Conservation (phyloP, 208 protist species). For the Angomonas ambiguus region DNA sequence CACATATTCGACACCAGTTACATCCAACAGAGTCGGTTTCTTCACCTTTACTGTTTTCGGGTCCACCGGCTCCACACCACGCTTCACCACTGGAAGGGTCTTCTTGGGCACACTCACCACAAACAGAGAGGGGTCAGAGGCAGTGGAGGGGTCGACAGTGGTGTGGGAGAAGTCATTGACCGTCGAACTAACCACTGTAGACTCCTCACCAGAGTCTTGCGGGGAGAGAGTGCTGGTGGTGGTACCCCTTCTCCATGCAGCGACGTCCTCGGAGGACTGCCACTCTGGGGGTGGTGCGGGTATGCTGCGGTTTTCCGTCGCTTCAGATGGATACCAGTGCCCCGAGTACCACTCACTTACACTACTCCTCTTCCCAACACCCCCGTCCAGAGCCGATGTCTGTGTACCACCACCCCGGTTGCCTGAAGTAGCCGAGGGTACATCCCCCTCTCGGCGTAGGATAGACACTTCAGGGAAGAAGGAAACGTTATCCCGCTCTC, state of each 20-base stretch:
- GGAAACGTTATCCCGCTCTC: not conserved
- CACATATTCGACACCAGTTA: constrained; percentile 22
- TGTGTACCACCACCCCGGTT: not conserved
- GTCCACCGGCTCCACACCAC: not conserved
- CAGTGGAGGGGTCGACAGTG: not conserved
- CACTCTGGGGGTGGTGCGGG: not conserved
- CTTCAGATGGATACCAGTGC: too few relatives aligned
- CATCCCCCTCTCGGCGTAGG: not conserved
- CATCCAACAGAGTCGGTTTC: constrained; percentile 19
- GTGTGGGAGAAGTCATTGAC: not conserved
- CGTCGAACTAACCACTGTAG: too few relatives aligned
- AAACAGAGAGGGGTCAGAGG: not conserved
- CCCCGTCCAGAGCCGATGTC: not conserved
- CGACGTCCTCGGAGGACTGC: not conserved
- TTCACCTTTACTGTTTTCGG: not conserved
- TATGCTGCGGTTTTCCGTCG: not conserved
- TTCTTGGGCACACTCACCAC: not conserved
- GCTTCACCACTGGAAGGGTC: not conserved
- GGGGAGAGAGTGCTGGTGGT: not conserved
- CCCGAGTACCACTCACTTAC: not conserved
- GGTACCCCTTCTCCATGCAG: not conserved
- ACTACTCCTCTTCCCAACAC: not conserved
- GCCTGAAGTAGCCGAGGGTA: not conserved
- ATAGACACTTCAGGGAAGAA: not conserved
- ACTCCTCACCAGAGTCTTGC: not conserved